Evolutionary conservation across 2,329 filamentous ascomycete species (phyloP), one percentile per base, ranked within the genome.

Genomic region (Aspergillus latus): DNA sequence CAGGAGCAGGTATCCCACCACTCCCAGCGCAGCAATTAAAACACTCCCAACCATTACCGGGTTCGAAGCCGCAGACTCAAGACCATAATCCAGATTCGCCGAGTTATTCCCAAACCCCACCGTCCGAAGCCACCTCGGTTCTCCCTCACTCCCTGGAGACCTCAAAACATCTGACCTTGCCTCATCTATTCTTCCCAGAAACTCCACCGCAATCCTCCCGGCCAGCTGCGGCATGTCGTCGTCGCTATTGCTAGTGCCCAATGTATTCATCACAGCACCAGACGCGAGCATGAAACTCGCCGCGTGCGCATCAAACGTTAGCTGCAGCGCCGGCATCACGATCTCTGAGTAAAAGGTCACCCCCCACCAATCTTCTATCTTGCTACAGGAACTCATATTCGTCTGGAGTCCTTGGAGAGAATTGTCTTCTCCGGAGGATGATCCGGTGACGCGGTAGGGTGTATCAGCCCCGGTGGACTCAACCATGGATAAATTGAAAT

Each of bases 41-140:
- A 3, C 15, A 6, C 16, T 42, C 16, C 39, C 39, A 46, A 1
- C 7, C 44, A 10, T 4, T 11, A 13, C 34, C 28, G n/a, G 11
- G 8, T 5, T 28, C 3, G 28, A 11, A 30, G 3, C 11, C 26
- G 5, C 26, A 16, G 11, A n/a, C 15, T 9, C 46, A 26, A 5
- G 7, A n/a, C 15, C 30, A 16, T 16, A 44, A 51, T 48, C 44
- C 52, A 55, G 36, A 51, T 52, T 59, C 44, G 40, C 11, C 6
- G 56, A 56, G 16, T 52, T 49, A 49, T 59, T 59, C 30, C 34
- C 52, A 49, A 59, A 59, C 7, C 56, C 56, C 3, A 59, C 36
- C 6, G 52, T 56, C 10, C 34, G 43, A 11, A 21, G 45, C 56
- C 56, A 59, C 16, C 29, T 8, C 13, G 39, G 39, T 15, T 45